Conservation (phyloP, 2,329 filamentous ascomycete genomes). For the Pseudogymnoascus sp. region DNA sequence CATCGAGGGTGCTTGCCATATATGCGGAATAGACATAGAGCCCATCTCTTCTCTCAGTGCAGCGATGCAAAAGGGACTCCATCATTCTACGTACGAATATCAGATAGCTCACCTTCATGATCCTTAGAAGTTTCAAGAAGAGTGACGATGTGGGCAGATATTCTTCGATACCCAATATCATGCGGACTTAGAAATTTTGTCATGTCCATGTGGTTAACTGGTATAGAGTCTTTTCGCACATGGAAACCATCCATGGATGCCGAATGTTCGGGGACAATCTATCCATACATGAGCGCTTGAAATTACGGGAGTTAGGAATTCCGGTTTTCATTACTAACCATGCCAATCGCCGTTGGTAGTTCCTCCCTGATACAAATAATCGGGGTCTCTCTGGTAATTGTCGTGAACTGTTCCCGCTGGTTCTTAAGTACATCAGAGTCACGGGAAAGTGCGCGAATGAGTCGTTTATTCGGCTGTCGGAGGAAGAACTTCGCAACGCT, state of each 20-base stretch:
- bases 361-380: background rate
- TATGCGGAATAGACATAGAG: background rate
- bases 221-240: background rate
- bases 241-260: background rate
- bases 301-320: background rate
- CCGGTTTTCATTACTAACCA: background rate
- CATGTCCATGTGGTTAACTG: background rate
- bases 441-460: background rate
- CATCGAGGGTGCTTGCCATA: background rate
- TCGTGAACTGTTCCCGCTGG: background rate
- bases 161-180: background rate
- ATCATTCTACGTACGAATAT: background rate
- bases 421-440: background rate
- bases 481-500: background rate
- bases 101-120: background rate
- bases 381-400: background rate
- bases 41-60: background rate
- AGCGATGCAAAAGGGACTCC: background rate
- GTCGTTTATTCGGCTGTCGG: background rate
- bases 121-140: background rate
- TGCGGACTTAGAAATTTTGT: background rate
- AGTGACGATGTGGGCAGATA: background rate
- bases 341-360: background rate
- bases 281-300: background rate
- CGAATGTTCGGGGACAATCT: background rate